Percentiles rank a stretch among this genome's conserved stretches.
phyloP scores from a whole-genome alignment of 148 eudicot species.

The Camellia lanceoleosa region DNA sequence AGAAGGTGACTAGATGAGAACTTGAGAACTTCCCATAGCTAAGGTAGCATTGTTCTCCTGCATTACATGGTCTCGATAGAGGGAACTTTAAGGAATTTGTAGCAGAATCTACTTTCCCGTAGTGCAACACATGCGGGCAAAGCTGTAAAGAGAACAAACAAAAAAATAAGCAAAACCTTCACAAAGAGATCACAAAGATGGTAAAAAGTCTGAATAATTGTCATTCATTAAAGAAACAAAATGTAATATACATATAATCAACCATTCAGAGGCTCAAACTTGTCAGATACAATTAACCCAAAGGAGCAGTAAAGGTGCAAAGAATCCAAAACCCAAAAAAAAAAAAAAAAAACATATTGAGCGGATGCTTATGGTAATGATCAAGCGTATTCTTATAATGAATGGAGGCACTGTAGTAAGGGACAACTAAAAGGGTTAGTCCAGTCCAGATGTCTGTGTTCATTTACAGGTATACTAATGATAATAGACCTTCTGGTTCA shows the following conservation, averaged over 20 bases:
- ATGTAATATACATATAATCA: background rate
- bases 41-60: constrained; percentile 84
- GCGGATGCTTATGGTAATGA: background rate
- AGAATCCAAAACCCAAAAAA: background rate
- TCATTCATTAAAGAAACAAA: background rate
- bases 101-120: constrained; percentile 69
- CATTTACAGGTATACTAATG: background rate
- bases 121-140: constrained; percentile 79
- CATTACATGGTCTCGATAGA: constrained; percentile 71
- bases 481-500: background rate
- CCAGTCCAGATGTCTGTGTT: background rate
- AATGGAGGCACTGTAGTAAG: background rate
- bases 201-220: background rate
- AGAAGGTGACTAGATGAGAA: constrained; percentile 85
- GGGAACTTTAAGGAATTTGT: constrained; percentile 70
- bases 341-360: background rate
- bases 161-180: background rate
- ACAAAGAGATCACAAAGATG: background rate
- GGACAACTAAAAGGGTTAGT: background rate
- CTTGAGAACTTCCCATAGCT: constrained; percentile 85
- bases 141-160: constrained; percentile 36
- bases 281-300: background rate
- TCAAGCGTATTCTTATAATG: background rate
- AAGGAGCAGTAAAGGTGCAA: background rate
- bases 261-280: background rate